A percentile compares a stretch with the other conserved stretches of the same genome.
Evolutionary conservation across 2,329 filamentous ascomycete genomes (phyloP).

Genomic region (Alternaria angustiovoidea): DNA sequence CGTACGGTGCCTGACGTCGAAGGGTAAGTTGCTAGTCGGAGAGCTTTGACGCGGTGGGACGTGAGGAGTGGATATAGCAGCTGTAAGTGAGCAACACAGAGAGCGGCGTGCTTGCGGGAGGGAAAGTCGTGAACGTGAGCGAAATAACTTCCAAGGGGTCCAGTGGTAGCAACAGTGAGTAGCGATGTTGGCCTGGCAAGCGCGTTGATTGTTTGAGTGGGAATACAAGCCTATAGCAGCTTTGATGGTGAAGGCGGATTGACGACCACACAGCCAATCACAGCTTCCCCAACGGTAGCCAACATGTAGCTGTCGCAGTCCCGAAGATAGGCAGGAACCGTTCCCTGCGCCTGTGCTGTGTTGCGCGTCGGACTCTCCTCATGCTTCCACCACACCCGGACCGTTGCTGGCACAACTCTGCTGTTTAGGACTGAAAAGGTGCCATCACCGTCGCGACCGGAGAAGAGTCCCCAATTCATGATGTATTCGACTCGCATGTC

Average conservation of each 20-base stretch:
- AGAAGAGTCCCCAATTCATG: not conserved
- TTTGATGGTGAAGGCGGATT: constrained; percentile 24
- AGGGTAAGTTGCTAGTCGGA: constrained; percentile 5
- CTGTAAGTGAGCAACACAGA: constrained; percentile 8
- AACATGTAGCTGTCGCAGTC: not conserved
- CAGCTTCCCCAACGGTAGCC: not conserved
- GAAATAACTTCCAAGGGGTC: constrained; percentile 24
- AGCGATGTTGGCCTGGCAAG: constrained; percentile 19
- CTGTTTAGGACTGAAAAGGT: not conserved
- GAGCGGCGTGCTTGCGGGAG: constrained; percentile 1
- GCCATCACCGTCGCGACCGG: not conserved
- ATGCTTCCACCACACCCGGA: not conserved
- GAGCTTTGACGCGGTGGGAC: constrained; percentile 14
- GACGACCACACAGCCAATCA: constrained; percentile 12
- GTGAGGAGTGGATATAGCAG: not conserved
- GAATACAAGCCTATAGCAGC: constrained; percentile 20
- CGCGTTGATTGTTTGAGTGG: constrained; percentile 26
- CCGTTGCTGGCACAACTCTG: not conserved
- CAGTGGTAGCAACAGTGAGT: constrained; percentile 22
- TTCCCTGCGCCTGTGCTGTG: not conserved
- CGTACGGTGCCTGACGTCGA: constrained; percentile 2
- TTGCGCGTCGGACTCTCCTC: constrained; percentile 8
- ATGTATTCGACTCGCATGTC: not conserved
- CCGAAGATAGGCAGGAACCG: not conserved
- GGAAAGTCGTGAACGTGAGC: constrained; percentile 22